phyloP scores from a whole-genome alignment of 148 eudicot species.

The Oxyria digyna region DNA sequence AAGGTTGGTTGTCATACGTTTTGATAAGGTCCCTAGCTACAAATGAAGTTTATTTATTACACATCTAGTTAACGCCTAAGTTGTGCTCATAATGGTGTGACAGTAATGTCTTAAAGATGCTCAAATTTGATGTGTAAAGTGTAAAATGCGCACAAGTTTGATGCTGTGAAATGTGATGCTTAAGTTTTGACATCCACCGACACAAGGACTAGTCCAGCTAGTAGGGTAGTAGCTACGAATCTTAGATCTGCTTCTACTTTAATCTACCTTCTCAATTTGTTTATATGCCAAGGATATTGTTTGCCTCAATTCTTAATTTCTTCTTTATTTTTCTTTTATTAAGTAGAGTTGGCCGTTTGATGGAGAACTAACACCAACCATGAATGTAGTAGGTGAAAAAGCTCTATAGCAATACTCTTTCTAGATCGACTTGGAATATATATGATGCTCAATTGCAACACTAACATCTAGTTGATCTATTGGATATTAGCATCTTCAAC shows the following conservation, averaged over 20 bases:
- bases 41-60: too few species aligned
- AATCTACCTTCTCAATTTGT: neutral
- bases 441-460: too few species aligned
- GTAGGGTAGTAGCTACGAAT: neutral
- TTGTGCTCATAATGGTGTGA: neutral
- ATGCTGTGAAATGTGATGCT: conserved; percentile 3
- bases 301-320: neutral
- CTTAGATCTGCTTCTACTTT: neutral
- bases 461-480: too few species aligned
- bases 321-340: neutral
- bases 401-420: conserved; percentile 1
- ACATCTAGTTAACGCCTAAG: neutral
- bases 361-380: conserved; percentile 7
- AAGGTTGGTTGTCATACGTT: too few species aligned
- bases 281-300: neutral
- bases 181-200: conserved; percentile 6
- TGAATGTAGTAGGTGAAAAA: conserved; percentile 1
- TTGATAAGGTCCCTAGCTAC: too few species aligned
- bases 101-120: neutral
- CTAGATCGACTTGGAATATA: too few species aligned
- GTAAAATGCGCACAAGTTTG: neutral
- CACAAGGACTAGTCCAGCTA: neutral
- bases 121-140: neutral
- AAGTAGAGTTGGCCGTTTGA: conserved; percentile 2
- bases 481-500: too few species aligned